These are phyloP conservation scores for Sodiomyces alkalinus DNA, from an alignment of 2,329 filamentous ascomycete species.

Conservation along the genomic window DNA sequence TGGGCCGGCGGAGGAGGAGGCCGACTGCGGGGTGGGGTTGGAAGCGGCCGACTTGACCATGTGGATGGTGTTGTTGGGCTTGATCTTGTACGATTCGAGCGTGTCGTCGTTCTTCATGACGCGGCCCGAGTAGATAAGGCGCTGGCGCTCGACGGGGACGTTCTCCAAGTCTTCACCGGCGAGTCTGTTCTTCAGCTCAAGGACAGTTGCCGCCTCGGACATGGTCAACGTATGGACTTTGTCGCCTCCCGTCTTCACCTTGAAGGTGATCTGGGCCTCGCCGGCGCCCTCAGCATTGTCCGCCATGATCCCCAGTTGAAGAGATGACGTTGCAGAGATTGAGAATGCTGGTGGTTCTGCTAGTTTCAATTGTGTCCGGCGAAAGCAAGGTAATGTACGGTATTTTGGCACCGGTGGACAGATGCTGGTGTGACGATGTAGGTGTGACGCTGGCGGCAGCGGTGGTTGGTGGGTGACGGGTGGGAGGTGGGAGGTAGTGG, in stretches of 20 bases:
- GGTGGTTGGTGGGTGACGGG: too few species aligned
- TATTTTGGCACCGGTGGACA: too few species aligned
- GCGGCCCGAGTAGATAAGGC: constrained; percentile 91
- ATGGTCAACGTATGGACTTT: constrained; percentile 74
- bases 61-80: constrained; percentile 88
- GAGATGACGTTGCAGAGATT: too few species aligned
- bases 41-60: constrained; percentile 92
- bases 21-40: constrained; percentile 40
- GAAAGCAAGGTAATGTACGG: too few species aligned
- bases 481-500: too few species aligned
- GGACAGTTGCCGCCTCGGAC: constrained; percentile 57
- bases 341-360: too few species aligned
- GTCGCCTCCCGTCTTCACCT: constrained; percentile 92
- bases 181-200: constrained; percentile 82
- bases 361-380: too few species aligned
- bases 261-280: constrained; percentile 80
- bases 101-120: constrained; percentile 93
- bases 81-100: constrained; percentile 80
- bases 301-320: too few species aligned
- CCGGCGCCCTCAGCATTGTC: constrained; percentile 44
- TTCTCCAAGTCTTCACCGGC: constrained; percentile 70
- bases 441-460: too few species aligned
- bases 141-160: constrained; percentile 74
- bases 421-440: too few species aligned
- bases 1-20: constrained; percentile 24